Evolutionary conservation across 129 eudicot genomes (phyloP), one percentile per base, ranked within the genome.

Genomic region (Silybum marianum): DNA sequence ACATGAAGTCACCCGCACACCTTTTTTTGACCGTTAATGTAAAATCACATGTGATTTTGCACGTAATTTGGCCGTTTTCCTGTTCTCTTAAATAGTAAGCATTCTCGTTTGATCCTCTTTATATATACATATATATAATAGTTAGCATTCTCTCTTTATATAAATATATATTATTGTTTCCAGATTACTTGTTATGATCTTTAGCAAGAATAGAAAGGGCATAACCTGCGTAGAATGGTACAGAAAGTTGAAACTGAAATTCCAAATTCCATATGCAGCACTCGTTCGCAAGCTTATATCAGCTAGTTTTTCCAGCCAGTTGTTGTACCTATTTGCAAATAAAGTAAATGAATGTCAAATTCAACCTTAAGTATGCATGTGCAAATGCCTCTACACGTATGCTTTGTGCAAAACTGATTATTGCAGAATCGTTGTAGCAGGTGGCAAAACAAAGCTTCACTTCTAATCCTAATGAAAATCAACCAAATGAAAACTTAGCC

Each of bases 221-320:
- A 87, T 54, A 32, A 96, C 99, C 99, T 96, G 99, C 10, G 95
- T 92, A 79, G 99, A 86, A 83, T 96, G 99, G 86, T 96, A 96
- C 65, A 96, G 93, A 71, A 90, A 90, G 88, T 96, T 96, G 89
- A 96, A 96, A 87, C 97, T 82, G 83, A 85, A 83, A 87, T 96
- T 96, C 99, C 99, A 96, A 71, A 93, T 69, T 72, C 99, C 99
- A 89, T 93, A 93, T 25, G 99, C 98, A 77, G 93, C 98, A 90
- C 98, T 92, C 63, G 95, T 97, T 68, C 93, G 87, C 77, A 93
- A 86, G 87, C 96, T 93, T 83, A 96, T 85, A 76, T 82, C 88
- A 78, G 99, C 99, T 85, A 96, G 87, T 78, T 84, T 96, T 78
- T 86, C 92, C 76, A 93, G 87, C 99, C 99, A 96, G 18, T 78